Base-by-base conservation (phyloP, 345 rosid genomes). In the Dovyalis caffra region DNA sequence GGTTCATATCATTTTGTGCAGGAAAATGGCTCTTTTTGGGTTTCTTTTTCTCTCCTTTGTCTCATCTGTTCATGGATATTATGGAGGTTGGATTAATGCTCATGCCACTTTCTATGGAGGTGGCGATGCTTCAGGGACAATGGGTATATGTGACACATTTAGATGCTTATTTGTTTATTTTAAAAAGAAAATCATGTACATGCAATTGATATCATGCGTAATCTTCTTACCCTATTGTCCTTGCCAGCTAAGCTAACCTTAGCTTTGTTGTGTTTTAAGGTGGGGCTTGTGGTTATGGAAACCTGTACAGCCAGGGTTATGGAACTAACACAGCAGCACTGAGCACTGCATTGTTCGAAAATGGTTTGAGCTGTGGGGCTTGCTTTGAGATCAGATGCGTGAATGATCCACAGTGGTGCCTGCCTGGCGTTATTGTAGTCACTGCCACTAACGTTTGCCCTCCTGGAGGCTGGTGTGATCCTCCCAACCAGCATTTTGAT, bases 21-120 rank as follows among this genome's bases (percentile, higher is more conserved):
- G 80, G 70, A 74, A 35, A 74, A 85, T 85, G 87, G 78, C 49
- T 51, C 47, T 33, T 73, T 11, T 67, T 23, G 75, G 72, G 40
- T 29, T 76, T 70, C 70, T 83, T 56, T 29, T 86, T 49, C 74
- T 82, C 53, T 79, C 84, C 31, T 6, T 77, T 37, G 47, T 75
- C 61, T 74, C 82, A 6, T 67, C 72, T n/a, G 87, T 70, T 66
- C 82, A 78, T 40, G 88, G 85, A 3, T 79, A 71, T 45, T 49
- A 71, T 63, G 93, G 91, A 64, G 85, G 87, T 34, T 78, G 82
- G 78, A 74, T 74, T 21, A 74, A 74, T 53, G 82, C 75, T 25
- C 82, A 79, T 64, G 82, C 82, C 21, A 79, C 82, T 7, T 79
- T 79, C 67, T 79, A 79, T 20, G 82, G 82, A 4, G 82, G 82